These are phyloP conservation scores for Pseudocercospora eumusae DNA, from an alignment of 2,329 filamentous ascomycete genomes.

Conservation along the genomic window DNA sequence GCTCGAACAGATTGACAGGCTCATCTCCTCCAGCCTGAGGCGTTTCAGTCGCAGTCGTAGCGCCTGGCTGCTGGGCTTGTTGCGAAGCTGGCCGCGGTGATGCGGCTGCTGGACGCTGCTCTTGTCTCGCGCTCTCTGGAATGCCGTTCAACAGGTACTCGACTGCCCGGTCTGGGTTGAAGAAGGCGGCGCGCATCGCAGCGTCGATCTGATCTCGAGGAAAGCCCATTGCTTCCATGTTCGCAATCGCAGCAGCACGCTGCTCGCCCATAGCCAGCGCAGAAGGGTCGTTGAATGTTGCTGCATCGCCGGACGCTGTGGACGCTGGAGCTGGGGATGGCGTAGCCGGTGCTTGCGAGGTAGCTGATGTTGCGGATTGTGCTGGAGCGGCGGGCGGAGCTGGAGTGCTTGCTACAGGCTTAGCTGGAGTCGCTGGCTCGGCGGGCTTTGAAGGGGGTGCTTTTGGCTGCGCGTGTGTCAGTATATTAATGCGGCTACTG, in stretches of 20 bases:
- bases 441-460: conserved; percentile 52
- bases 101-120: conserved; percentile 58
- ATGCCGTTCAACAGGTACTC: conserved; percentile 95
- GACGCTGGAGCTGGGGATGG: conserved; percentile 52
- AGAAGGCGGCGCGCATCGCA: conserved; percentile 94
- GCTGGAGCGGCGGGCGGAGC: conserved; percentile 55
- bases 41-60: conserved; percentile 59
- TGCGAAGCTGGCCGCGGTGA: conserved; percentile 34
- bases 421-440: conserved; percentile 59
- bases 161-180: conserved; percentile 94
- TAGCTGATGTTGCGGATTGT: conserved; percentile 56
- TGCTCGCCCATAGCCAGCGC: conserved; percentile 84
- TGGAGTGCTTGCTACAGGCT: conserved; percentile 40
- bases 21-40: conserved; percentile 73
- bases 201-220: conserved; percentile 82
- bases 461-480: conserved; percentile 64
- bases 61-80: conserved; percentile 42
- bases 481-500: background rate
- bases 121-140: conserved; percentile 76
- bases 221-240: conserved; percentile 98
- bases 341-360: conserved; percentile 54
- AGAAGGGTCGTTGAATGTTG: conserved; percentile 68
- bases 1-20: conserved; percentile 86
- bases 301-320: conserved; percentile 41
- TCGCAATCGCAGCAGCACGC: conserved; percentile 76